Conservation (phyloP, 129 eudicot genomes). For the Artemisia annua region DNA sequence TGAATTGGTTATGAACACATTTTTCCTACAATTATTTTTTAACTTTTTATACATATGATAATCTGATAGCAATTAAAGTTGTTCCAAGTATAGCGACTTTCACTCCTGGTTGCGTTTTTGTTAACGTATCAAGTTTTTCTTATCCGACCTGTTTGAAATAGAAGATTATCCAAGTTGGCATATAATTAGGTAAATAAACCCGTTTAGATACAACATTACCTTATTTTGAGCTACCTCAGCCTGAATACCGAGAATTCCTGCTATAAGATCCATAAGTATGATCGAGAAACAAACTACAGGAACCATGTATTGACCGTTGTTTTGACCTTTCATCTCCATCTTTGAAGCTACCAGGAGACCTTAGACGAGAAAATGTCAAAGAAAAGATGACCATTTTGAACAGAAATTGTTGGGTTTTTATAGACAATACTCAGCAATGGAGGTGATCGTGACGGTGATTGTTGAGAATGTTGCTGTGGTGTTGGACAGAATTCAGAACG, state of each 20-base stretch:
- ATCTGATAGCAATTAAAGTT: no score
- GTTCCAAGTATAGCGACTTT: background rate
- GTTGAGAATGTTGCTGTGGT: conserved; percentile 4
- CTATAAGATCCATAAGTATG: conserved; percentile 57
- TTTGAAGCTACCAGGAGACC: conserved; percentile 2
- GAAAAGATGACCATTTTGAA: conserved; percentile 9
- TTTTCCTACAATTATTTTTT: no score
- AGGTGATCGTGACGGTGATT: background rate
- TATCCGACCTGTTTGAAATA: background rate
- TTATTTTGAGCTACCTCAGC: conserved; percentile 80
- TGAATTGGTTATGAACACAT: no score
- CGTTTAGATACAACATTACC: conserved; percentile 29
- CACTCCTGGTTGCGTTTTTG: background rate
- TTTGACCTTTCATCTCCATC: conserved; percentile 41
- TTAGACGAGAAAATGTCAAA: background rate
- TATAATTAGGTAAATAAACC: background rate
- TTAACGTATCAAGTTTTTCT: background rate
- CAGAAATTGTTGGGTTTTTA: conserved; percentile 19
- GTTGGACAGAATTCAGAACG: conserved; percentile 15
- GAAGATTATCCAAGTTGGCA: background rate
- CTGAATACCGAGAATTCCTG: conserved; percentile 84
- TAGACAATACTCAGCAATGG: conserved; percentile 20
- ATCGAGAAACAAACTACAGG: conserved; percentile 54
- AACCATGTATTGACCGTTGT: conserved; percentile 26
- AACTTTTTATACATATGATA: no score